Evolutionary conservation across 2,329 filamentous ascomycete species (phyloP).

Genomic region (Dryadomyces quercus-mongolicae): DNA sequence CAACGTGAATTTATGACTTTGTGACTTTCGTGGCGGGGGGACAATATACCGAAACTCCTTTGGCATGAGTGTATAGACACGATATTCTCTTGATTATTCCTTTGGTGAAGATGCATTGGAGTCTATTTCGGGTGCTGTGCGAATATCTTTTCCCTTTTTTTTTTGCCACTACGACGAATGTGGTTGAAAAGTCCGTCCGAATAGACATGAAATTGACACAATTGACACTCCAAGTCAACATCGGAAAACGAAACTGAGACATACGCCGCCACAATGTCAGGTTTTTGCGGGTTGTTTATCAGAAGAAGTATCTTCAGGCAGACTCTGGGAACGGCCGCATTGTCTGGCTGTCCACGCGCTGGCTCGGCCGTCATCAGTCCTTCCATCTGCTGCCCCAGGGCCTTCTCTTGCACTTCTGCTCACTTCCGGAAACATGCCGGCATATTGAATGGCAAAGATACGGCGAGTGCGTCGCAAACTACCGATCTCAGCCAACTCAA

Average conservation of each 20-base stretch:
- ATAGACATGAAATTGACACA: background rate
- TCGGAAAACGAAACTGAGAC: background rate
- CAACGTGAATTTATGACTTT: too few species aligned
- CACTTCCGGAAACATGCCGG: too few species aligned
- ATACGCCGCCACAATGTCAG: background rate
- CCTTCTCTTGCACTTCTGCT: background rate
- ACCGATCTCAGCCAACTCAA: slow-evolving; percentile 64
- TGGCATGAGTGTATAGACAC: too few species aligned
- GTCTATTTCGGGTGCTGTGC: background rate
- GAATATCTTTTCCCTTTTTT: too few species aligned
- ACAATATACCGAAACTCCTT: too few species aligned
- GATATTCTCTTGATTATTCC: too few species aligned
- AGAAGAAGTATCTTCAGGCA: background rate
- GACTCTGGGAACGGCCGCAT: background rate
- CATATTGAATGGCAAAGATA: background rate
- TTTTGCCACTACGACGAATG: too few species aligned
- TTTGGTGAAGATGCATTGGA: too few species aligned
- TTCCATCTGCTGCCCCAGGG: background rate
- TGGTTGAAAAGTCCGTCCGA: background rate
- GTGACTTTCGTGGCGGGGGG: too few species aligned
- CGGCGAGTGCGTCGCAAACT: background rate
- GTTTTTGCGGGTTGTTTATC: background rate
- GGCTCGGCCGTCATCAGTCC: background rate
- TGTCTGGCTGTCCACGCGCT: background rate
- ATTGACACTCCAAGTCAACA: background rate